These are phyloP conservation scores for Cenchrus americanus DNA, from an alignment of 176 grass and related monocot genomes.

Conservation along the genomic window DNA sequence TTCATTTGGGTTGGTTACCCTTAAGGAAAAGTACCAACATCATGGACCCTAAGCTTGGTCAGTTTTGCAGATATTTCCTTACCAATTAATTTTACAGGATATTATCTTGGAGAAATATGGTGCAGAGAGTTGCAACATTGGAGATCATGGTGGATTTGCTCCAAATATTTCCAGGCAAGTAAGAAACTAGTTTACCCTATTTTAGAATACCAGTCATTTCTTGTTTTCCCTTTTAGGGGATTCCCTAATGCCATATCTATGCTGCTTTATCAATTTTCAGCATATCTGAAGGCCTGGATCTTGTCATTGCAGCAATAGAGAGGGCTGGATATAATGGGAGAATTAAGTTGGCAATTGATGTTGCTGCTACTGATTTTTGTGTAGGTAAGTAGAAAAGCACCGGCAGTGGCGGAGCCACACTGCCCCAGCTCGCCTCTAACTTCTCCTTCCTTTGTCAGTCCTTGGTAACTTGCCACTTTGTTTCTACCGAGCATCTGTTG, in stretches of 20 bases:
- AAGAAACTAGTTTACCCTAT: conserved; percentile 36
- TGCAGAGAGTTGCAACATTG: conserved; percentile 75
- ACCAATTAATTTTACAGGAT: conserved; percentile 53
- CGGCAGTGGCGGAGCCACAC: too few relatives aligned
- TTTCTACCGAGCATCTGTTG: too few relatives aligned
- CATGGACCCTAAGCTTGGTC: neutral
- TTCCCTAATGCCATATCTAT: conserved; percentile 40
- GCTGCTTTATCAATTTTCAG: conserved; percentile 55
- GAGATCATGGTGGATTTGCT: conserved; percentile 92
- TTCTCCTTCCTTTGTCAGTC: too few relatives aligned
- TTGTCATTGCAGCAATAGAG: conserved; percentile 90
- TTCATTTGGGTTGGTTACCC: conserved; percentile 18
- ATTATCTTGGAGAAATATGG: conserved; percentile 77
- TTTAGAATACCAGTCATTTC: conserved; percentile 11
- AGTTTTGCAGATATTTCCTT: conserved; percentile 20
- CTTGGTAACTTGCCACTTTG: too few relatives aligned
- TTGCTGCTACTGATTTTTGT: conserved; percentile 94
- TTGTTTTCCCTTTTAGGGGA: neutral
- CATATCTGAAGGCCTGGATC: conserved; percentile 85
- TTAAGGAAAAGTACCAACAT: conserved; percentile 1
- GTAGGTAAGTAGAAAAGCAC: conserved; percentile 56
- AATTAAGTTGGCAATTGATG: conserved; percentile 87
- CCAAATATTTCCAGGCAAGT: conserved; percentile 94
- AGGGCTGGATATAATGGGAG: conserved; percentile 95
- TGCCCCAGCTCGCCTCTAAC: too few relatives aligned